Evolutionary conservation across 768 basidiomycete genomes (phyloP).

Genomic region (Kwoniella shandongensis): DNA sequence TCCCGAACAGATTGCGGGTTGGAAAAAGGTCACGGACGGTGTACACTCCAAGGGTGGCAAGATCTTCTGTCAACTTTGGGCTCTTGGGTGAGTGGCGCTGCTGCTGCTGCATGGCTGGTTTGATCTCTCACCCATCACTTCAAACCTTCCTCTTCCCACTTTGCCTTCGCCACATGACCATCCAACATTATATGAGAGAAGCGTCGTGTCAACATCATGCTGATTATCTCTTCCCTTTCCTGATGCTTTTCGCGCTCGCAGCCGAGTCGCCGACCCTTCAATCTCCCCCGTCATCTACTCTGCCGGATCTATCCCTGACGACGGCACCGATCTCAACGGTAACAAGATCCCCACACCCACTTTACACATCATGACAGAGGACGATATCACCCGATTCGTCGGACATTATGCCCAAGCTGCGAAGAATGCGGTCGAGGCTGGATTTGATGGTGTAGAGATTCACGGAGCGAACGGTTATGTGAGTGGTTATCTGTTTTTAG

Average conservation of each 20-base stretch:
- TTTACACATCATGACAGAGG: conserved; percentile 45
- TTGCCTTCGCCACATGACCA: too few relatives aligned
- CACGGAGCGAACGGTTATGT: conserved; percentile 54
- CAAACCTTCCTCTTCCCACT: too few relatives aligned
- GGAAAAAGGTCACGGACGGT: conserved; percentile 63
- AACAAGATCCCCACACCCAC: conserved; percentile 6
- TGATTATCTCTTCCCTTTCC: too few relatives aligned
- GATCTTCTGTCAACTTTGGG: conserved; percentile 65
- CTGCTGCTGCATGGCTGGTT: too few relatives aligned
- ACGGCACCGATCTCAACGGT: background rate
- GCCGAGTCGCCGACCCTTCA: conserved; percentile 17
- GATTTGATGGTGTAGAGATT: conserved; percentile 67
- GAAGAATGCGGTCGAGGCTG: conserved; percentile 63
- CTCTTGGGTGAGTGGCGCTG: conserved; percentile 54
- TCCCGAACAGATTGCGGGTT: conserved; percentile 59
- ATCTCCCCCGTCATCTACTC: conserved; percentile 10
- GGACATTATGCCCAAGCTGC: conserved; percentile 61
- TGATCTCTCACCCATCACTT: too few relatives aligned
- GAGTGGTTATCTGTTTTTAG: background rate
- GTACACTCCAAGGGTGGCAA: conserved; percentile 62
- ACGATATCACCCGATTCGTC: conserved; percentile 57
- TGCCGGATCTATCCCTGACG: conserved; percentile 16
- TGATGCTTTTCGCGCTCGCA: too few relatives aligned
- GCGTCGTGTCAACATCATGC: background rate
- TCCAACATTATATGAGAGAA: background rate